Conservation (phyloP, 768 basidiomycete species). For the Leccinum arenicola region DNA sequence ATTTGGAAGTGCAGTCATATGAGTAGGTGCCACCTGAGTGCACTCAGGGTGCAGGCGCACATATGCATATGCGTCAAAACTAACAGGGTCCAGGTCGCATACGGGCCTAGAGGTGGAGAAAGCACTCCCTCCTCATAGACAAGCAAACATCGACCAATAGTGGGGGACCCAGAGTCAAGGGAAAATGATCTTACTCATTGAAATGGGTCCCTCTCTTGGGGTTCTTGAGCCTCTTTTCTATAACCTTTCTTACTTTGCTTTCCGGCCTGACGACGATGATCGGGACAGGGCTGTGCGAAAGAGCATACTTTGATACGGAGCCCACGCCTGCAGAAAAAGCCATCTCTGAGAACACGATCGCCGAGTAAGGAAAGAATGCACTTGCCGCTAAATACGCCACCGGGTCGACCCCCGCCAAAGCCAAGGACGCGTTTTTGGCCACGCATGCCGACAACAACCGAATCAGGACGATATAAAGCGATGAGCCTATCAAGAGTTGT, state of each 20-base stretch:
- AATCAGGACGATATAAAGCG: constrained; percentile 87
- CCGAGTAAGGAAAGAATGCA: not conserved
- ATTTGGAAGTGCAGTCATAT: not conserved
- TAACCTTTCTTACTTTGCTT: constrained; percentile 77
- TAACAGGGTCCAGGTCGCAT: not conserved
- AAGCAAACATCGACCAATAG: not conserved
- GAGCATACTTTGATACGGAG: constrained; percentile 68
- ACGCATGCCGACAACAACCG: constrained; percentile 88
- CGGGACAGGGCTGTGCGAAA: constrained; percentile 91
- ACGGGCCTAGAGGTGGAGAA: not conserved
- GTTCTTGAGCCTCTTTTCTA: constrained; percentile 83
- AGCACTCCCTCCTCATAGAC: not conserved
- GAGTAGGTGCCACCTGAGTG: not conserved
- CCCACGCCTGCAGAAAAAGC: constrained; percentile 56
- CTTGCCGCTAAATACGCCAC: constrained; percentile 27
- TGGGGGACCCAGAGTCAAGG: not conserved
- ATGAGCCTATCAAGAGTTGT: constrained; percentile 90
- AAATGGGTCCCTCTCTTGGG: constrained; percentile 87
- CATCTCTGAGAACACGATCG: not conserved
- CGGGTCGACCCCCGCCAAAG: constrained; percentile 33
- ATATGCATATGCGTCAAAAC: not conserved
- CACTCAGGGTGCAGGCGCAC: not conserved
- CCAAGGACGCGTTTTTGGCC: constrained; percentile 58
- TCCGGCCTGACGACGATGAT: constrained; percentile 94
- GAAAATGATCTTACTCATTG: constrained; percentile 45